Percentiles rank a stretch among this genome's conserved stretches.
Evolutionary conservation across 1,139 yeast genomes (phyloP).

Genomic region (Diutina mesorugosa): DNA sequence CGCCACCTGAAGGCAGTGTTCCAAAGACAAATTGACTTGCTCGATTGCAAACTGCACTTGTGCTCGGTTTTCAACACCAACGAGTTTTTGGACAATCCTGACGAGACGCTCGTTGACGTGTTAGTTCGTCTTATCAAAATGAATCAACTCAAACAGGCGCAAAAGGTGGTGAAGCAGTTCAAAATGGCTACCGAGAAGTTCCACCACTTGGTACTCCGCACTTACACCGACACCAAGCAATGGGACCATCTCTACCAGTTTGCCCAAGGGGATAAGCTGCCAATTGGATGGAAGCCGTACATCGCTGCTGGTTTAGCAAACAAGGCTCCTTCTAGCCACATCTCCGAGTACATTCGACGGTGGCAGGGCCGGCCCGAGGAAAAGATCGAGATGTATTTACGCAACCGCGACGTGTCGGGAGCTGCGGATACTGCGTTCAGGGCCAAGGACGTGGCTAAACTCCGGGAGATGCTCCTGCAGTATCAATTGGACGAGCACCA

Average conservation of each 20-base stretch:
- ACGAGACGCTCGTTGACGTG: conserved; percentile 41
- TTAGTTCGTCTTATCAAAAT: conserved; percentile 38
- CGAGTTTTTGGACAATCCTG: neutral
- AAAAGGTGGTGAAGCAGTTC: conserved; percentile 45
- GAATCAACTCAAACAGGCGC: conserved; percentile 48
- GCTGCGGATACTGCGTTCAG: conserved; percentile 54
- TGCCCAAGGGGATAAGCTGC: conserved; percentile 31
- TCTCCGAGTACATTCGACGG: conserved; percentile 22
- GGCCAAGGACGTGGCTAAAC: conserved; percentile 35
- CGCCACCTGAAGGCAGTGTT: neutral
- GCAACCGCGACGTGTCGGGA: conserved; percentile 37
- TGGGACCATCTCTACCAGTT: conserved; percentile 52
- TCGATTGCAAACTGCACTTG: neutral
- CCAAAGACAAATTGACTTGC: neutral
- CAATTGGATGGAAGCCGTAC: conserved; percentile 64
- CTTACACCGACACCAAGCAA: conserved; percentile 36
- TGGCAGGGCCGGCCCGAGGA: conserved; percentile 25
- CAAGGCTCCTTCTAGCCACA: conserved; percentile 31
- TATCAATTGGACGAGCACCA: conserved; percentile 1
- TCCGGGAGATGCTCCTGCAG: neutral
- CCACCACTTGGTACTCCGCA: conserved; percentile 49
- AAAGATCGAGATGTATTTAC: conserved; percentile 36
- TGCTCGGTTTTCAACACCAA: neutral
- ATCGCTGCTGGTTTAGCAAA: conserved; percentile 37
- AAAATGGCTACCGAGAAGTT: conserved; percentile 50